A percentile compares a stretch with the other conserved stretches of the same genome.
Evolutionary conservation across 179 eudicot species (phyloP).

Genomic region (Gypsophila paniculata): DNA sequence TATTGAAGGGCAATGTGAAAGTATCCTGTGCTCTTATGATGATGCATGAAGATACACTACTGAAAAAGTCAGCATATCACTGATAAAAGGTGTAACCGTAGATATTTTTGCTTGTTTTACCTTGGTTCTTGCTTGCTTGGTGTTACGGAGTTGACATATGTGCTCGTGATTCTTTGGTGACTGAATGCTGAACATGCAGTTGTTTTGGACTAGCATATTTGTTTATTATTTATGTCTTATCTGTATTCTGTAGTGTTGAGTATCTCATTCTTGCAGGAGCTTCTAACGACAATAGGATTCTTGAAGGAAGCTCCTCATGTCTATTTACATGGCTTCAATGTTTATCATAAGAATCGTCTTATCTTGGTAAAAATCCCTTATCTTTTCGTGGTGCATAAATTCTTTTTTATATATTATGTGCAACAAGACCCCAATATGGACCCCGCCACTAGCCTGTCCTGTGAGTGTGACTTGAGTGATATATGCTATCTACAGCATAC

Average conservation of each 20-base stretch:
- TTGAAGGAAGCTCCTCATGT: slow-evolving; percentile 90
- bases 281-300: slow-evolving; percentile 85
- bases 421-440: slow-evolving; percentile 4
- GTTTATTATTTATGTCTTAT: background rate
- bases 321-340: slow-evolving; percentile 83
- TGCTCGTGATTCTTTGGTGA: background rate
- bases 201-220: background rate
- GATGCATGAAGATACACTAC: background rate
- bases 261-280: slow-evolving; percentile 43
- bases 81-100: background rate
- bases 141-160: background rate
- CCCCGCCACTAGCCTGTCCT: background rate
- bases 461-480: background rate
- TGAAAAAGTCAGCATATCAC: background rate
- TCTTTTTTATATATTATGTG: slow-evolving; percentile 4
- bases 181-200: slow-evolving; percentile 1
- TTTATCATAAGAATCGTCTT: slow-evolving; percentile 91
- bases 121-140: background rate
- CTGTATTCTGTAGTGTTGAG: slow-evolving; percentile 15
- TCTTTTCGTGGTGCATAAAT: slow-evolving; percentile 13
- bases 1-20: no score
- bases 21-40: background rate
- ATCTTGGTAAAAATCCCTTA: slow-evolving; percentile 58
- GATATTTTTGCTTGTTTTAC: background rate
- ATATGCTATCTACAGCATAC: background rate